Conservation (phyloP, 78 protist genomes). For the Cavenderia fasciculata region DNA sequence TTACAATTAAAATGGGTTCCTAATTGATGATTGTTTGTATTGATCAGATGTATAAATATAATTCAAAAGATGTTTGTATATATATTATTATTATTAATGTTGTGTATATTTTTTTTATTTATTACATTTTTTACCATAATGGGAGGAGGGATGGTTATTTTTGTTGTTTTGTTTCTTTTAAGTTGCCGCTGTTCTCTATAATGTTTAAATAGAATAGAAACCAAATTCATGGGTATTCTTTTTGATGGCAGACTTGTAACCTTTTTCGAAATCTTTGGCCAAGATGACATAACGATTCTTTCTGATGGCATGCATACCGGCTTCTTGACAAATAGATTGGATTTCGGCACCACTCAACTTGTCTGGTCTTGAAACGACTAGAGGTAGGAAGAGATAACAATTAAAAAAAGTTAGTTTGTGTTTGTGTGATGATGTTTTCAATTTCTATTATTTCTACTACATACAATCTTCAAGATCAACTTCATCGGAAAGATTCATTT, state of each 20-base stretch:
- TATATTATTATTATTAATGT: too few relatives aligned
- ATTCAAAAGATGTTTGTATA: too few relatives aligned
- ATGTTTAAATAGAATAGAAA: too few relatives aligned
- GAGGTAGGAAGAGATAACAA: not conserved
- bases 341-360: conserved; percentile 98
- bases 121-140: too few relatives aligned
- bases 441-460: conserved; percentile 3
- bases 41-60: too few relatives aligned
- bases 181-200: too few relatives aligned
- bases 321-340: conserved; percentile 99
- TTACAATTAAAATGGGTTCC: too few relatives aligned
- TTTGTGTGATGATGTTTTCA: not conserved
- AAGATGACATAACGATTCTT: conserved; percentile 98
- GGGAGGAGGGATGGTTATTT: too few relatives aligned
- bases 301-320: conserved; percentile 99
- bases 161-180: too few relatives aligned
- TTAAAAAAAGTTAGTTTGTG: not conserved
- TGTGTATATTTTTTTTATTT: too few relatives aligned
- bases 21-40: too few relatives aligned
- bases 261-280: conserved; percentile 99
- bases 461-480: conserved; percentile 99
- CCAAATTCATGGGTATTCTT: conserved; percentile 78
- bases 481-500: conserved; percentile 99
- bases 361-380: conserved; percentile 96
- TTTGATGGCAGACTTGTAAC: conserved; percentile 89